Conservation (phyloP, 768 basidiomycete species). For the Calocera cornea region DNA sequence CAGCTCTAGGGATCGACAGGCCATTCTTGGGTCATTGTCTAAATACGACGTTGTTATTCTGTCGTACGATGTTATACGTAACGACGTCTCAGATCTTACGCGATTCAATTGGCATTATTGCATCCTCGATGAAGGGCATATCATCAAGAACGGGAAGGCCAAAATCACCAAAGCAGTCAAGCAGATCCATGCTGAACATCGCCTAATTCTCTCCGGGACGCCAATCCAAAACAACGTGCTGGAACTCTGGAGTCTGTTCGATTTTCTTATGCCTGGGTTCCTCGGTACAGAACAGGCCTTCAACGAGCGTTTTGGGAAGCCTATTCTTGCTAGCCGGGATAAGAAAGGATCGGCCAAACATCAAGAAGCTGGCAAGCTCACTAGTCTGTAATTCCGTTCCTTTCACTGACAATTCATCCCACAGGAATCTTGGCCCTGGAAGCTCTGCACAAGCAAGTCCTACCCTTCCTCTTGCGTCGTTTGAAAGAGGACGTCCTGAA, state of each 20-base stretch:
- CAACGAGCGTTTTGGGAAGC: slow-evolving; percentile 91
- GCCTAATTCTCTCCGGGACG: slow-evolving; percentile 89
- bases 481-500: slow-evolving; percentile 93
- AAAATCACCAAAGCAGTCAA: slow-evolving; percentile 96
- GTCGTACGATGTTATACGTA: slow-evolving; percentile 94
- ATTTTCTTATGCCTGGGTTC: slow-evolving; percentile 99
- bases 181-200: slow-evolving; percentile 74
- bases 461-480: slow-evolving; percentile 93
- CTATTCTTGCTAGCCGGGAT: slow-evolving; percentile 86
- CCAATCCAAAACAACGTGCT: slow-evolving; percentile 99
- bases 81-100: slow-evolving; percentile 70
- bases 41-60: slow-evolving; percentile 86
- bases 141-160: slow-evolving; percentile 98
- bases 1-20: slow-evolving; percentile 63
- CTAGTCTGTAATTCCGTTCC: neutral
- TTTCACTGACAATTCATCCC: neutral
- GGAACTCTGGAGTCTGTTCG: slow-evolving; percentile 96
- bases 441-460: slow-evolving; percentile 92
- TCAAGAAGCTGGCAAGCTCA: slow-evolving; percentile 76
- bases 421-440: slow-evolving; percentile 86
- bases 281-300: slow-evolving; percentile 89
- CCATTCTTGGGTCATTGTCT: slow-evolving; percentile 48
- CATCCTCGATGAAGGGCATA: slow-evolving; percentile 93
- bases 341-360: slow-evolving; percentile 76
- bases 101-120: slow-evolving; percentile 83